phyloP scores from a whole-genome alignment of 2,329 filamentous ascomycete genomes.

The Microcyclospora tardicrescens region DNA sequence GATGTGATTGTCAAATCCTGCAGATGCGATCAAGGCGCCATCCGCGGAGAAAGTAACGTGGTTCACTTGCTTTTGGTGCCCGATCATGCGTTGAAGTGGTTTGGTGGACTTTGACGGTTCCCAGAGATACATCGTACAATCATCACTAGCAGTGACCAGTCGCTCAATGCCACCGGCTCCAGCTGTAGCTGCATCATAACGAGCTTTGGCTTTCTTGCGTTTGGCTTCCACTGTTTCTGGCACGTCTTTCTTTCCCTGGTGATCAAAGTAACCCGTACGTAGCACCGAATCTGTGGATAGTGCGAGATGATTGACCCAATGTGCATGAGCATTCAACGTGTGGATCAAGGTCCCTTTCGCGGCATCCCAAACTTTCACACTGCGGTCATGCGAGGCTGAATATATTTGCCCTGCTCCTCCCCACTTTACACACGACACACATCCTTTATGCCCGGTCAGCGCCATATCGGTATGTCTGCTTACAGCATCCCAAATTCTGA shows the following conservation, averaged over 20 bases:
- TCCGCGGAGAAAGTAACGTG: slow-evolving; percentile 91
- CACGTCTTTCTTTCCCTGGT: slow-evolving; percentile 51
- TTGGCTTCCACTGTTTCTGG: slow-evolving; percentile 59
- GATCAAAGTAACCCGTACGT: slow-evolving; percentile 76
- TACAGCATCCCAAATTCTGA: slow-evolving; percentile 75
- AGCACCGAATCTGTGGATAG: slow-evolving; percentile 86
- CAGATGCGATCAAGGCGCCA: slow-evolving; percentile 72
- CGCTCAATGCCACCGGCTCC: slow-evolving; percentile 53
- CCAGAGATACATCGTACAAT: slow-evolving; percentile 96
- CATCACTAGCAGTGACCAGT: slow-evolving; percentile 81
- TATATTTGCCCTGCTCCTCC: slow-evolving; percentile 80
- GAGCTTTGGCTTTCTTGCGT: slow-evolving; percentile 59
- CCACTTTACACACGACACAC: slow-evolving; percentile 85
- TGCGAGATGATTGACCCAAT: slow-evolving; percentile 92
- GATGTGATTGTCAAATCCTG: slow-evolving; percentile 87
- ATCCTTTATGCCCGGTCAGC: slow-evolving; percentile 76
- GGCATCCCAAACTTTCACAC: slow-evolving; percentile 79
- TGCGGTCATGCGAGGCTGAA: slow-evolving; percentile 81
- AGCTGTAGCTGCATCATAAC: slow-evolving; percentile 75
- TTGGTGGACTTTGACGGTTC: slow-evolving; percentile 67
- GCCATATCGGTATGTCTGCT: slow-evolving; percentile 68
- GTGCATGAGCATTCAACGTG: slow-evolving; percentile 68
- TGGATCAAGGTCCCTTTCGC: slow-evolving; percentile 66
- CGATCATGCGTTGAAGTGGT: slow-evolving; percentile 75
- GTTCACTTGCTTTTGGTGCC: slow-evolving; percentile 94